Conservation (phyloP, 192 early-diverging fungal genomes). For the Glomus cerebriforme region DNA sequence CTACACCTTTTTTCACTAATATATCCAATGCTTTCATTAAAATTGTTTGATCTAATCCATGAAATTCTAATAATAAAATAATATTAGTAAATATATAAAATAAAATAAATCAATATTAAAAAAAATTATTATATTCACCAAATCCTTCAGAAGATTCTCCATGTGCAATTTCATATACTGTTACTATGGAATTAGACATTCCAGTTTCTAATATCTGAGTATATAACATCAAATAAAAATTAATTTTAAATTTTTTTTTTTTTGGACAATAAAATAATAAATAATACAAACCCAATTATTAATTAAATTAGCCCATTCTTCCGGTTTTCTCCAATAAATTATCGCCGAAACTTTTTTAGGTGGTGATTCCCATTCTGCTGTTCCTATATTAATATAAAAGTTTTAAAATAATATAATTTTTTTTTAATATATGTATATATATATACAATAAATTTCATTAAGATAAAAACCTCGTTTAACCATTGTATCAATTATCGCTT, state of each 20-base stretch:
- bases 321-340: slow-evolving; percentile 86
- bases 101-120: background rate
- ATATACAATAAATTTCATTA: slow-evolving; percentile 39
- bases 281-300: slow-evolving; percentile 72
- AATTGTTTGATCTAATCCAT: slow-evolving; percentile 67
- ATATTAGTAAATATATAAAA: background rate
- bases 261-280: background rate
- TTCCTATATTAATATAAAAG: slow-evolving; percentile 39
- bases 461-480: slow-evolving; percentile 62
- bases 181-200: slow-evolving; percentile 79
- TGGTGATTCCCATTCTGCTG: slow-evolving; percentile 56
- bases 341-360: slow-evolving; percentile 58
- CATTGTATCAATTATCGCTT: slow-evolving; percentile 75
- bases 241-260: background rate
- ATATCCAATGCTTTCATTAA: slow-evolving; percentile 80
- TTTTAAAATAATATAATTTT: background rate
- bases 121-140: slow-evolving; percentile 51
- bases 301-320: slow-evolving; percentile 85
- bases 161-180: slow-evolving; percentile 85
- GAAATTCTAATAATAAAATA: slow-evolving; percentile 68
- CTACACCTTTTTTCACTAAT: slow-evolving; percentile 78
- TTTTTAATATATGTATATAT: too few species aligned
- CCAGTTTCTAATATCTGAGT: slow-evolving; percentile 70
- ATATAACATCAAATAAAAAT: too few species aligned
- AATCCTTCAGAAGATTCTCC: slow-evolving; percentile 77